These are phyloP conservation scores for Fusarium oxysporum DNA, from an alignment of 2,329 filamentous ascomycete species.

Conservation along the genomic window DNA sequence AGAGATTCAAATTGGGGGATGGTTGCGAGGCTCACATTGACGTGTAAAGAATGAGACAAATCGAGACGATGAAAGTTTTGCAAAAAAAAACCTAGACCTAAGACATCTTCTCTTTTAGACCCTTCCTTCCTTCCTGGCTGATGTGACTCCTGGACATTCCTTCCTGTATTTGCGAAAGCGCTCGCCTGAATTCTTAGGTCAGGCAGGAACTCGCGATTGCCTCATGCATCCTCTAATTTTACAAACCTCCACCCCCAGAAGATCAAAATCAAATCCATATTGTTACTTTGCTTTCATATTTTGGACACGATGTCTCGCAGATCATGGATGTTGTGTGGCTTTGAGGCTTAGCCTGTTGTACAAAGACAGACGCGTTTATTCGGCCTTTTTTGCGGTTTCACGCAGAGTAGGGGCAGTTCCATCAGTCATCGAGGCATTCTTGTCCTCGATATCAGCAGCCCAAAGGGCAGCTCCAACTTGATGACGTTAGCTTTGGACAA, in stretches of 20 bases:
- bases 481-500: conserved; percentile 15
- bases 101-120: not conserved
- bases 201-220: not conserved
- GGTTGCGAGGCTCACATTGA: conserved; percentile 26
- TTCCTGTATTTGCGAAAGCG: not conserved
- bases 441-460: conserved; percentile 84
- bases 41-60: conserved; percentile 19
- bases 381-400: conserved; percentile 62
- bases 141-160: not conserved
- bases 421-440: conserved; percentile 61
- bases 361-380: conserved; percentile 47
- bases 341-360: conserved; percentile 1
- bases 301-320: conserved; percentile 9
- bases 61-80: not conserved
- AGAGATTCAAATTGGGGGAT: not conserved
- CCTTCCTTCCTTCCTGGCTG: not conserved
- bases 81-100: conserved; percentile 6
- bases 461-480: conserved; percentile 90
- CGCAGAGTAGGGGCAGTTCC: conserved; percentile 63
- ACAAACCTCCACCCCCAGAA: not conserved
- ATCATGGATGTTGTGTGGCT: conserved; percentile 4
- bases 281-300: not conserved
- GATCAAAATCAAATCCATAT: not conserved
- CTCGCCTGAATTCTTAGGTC: not conserved
- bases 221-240: not conserved